Percentiles rank a stretch among this genome's conserved stretches.
Evolutionary conservation across 208 protist genomes (phyloP).

Genomic region (Trypanosoma boissoni): DNA sequence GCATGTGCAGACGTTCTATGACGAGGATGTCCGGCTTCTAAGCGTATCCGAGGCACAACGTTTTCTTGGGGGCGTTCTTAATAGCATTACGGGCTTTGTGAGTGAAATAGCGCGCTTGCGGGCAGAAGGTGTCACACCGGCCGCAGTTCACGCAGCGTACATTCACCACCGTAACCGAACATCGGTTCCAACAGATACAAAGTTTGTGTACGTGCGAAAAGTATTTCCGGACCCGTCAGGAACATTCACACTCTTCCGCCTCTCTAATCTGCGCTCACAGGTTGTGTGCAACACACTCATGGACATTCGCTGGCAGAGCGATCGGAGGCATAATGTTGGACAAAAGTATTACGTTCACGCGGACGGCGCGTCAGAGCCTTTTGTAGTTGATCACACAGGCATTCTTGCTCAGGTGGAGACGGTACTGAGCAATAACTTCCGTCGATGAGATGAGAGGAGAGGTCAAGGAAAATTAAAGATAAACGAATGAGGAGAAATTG

Average conservation of each 20-base stretch:
- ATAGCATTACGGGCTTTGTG: slow-evolving; percentile 73
- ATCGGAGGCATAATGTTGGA: slow-evolving; percentile 79
- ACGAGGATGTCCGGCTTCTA: slow-evolving; percentile 78
- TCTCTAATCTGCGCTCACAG: slow-evolving; percentile 88
- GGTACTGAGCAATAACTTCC: slow-evolving; percentile 78
- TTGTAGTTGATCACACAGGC: slow-evolving; percentile 77
- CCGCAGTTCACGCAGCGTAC: slow-evolving; percentile 76
- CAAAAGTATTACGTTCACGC: slow-evolving; percentile 87
- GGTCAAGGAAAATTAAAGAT: neutral
- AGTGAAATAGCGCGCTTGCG: slow-evolving; percentile 57
- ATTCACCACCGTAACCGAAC: slow-evolving; percentile 67
- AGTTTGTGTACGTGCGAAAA: slow-evolving; percentile 88
- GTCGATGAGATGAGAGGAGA: slow-evolving; percentile 29
- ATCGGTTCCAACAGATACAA: slow-evolving; percentile 71
- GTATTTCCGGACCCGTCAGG: slow-evolving; percentile 82
- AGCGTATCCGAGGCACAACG: slow-evolving; percentile 68
- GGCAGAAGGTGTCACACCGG: slow-evolving; percentile 69
- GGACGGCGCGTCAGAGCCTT: slow-evolving; percentile 75
- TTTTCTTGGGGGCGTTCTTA: slow-evolving; percentile 65
- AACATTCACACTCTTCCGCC: slow-evolving; percentile 72
- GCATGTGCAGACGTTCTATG: slow-evolving; percentile 86
- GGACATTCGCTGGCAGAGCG: slow-evolving; percentile 90
- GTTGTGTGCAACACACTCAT: slow-evolving; percentile 80
- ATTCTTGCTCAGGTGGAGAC: slow-evolving; percentile 73
- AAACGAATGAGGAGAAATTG: neutral